Percentiles rank a stretch among this genome's conserved stretches.
These are phyloP conservation scores for Arbutus unedo DNA, from an alignment of 148 eudicot genomes.

Conservation along the genomic window DNA sequence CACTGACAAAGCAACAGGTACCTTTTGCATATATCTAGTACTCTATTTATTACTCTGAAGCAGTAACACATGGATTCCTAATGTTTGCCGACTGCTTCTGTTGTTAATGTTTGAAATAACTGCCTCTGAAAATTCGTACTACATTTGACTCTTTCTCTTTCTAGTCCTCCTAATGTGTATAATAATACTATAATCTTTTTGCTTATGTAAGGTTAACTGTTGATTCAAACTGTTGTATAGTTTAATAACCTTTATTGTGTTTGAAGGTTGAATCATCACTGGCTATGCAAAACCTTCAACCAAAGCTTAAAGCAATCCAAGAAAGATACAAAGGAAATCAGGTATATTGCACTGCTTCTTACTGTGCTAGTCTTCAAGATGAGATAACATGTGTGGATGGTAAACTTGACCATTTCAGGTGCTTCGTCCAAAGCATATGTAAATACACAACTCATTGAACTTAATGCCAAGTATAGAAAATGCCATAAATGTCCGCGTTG, in stretches of 20 bases:
- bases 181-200: not conserved
- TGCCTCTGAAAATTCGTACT: not conserved
- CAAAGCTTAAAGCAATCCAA: conserved; percentile 98
- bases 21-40: not conserved
- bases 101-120: not conserved
- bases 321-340: conserved; percentile 98
- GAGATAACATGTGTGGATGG: not conserved
- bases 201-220: not conserved
- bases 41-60: not conserved
- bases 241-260: conserved; percentile 15
- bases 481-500: not conserved
- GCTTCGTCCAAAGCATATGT: not conserved
- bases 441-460: not conserved
- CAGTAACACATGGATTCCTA: not conserved
- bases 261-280: conserved; percentile 89
- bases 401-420: not conserved
- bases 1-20: conserved; percentile 91
- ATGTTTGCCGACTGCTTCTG: not conserved
- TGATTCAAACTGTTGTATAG: not conserved
- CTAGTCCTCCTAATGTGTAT: not conserved
- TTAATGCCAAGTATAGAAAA: not conserved
- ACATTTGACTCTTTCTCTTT: not conserved
- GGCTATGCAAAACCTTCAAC: conserved; percentile 99
- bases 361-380: conserved; percentile 10
- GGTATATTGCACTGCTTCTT: conserved; percentile 33